These are phyloP conservation scores for Coniella lustricola DNA, from an alignment of 2,329 filamentous ascomycete genomes.

Conservation along the genomic window DNA sequence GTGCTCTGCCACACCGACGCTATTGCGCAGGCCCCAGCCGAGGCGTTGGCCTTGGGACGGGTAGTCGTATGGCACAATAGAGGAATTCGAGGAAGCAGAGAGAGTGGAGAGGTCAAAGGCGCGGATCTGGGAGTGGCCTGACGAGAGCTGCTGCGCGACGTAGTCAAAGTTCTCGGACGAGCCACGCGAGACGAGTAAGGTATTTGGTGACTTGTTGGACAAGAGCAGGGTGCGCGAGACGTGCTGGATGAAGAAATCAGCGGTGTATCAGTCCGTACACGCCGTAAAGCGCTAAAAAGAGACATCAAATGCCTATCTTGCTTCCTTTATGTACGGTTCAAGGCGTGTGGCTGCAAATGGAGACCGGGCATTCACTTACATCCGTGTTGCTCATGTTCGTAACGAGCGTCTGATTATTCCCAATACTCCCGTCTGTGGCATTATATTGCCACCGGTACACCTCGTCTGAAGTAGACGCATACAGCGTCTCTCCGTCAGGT, in stretches of 20 bases:
- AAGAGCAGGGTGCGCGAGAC: constrained; percentile 60
- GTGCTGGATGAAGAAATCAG: constrained; percentile 31
- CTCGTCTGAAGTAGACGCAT: constrained; percentile 49
- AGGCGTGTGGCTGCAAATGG: neutral
- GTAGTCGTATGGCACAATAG: constrained; percentile 34
- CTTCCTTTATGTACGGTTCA: neutral
- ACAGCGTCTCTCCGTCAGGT: constrained; percentile 44
- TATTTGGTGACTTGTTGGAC: constrained; percentile 44
- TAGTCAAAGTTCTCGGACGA: constrained; percentile 56
- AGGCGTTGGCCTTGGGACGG: constrained; percentile 38
- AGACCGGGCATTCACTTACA: neutral
- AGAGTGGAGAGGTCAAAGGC: constrained; percentile 40
- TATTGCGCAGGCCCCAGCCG: constrained; percentile 64
- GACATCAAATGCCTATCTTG: no score
- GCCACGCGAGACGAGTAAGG: constrained; percentile 60
- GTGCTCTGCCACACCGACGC: constrained; percentile 59
- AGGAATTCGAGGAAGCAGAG: constrained; percentile 12
- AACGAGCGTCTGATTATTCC: constrained; percentile 45
- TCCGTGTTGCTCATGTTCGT: constrained; percentile 55
- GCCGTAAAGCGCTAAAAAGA: no score
- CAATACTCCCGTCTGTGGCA: constrained; percentile 39
- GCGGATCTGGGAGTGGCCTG: constrained; percentile 61
- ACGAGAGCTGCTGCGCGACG: constrained; percentile 39
- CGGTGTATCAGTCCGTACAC: neutral
- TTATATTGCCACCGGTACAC: constrained; percentile 63